Conservation (phyloP, 768 basidiomycete genomes). For the Mycena floridula region DNA sequence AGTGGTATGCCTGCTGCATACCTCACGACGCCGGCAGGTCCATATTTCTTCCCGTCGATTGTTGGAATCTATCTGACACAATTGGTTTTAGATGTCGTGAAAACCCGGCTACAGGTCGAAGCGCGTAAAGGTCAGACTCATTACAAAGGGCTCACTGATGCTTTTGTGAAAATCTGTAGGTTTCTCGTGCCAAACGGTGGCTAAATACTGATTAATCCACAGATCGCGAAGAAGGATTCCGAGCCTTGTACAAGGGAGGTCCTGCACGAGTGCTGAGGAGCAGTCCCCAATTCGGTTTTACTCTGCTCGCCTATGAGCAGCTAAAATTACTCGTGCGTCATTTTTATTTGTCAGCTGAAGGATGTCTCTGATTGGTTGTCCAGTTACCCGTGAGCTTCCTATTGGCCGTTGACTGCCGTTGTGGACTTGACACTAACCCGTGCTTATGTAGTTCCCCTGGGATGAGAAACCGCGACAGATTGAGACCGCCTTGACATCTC, state of each 20-base stretch:
- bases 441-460: constrained; percentile 68
- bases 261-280: constrained; percentile 82
- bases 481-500: constrained; percentile 64
- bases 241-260: constrained; percentile 89
- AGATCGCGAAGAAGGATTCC: constrained; percentile 88
- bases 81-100: constrained; percentile 75
- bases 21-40: constrained; percentile 86
- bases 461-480: constrained; percentile 59
- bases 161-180: constrained; percentile 85
- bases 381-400: constrained; percentile 35
- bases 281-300: constrained; percentile 94
- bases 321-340: constrained; percentile 49
- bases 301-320: constrained; percentile 75
- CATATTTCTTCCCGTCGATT: constrained; percentile 13
- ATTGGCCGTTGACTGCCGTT: constrained; percentile 23
- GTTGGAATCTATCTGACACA: constrained; percentile 9
- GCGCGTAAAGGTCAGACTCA: constrained; percentile 84
- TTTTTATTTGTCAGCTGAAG: neutral
- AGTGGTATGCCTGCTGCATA: constrained; percentile 99
- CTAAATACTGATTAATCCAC: constrained; percentile 2
- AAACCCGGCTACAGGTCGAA: constrained; percentile 94
- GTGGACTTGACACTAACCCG: constrained; percentile 7
- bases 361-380: neutral
- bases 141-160: constrained; percentile 88
- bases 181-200: constrained; percentile 11